A percentile compares a stretch with the other conserved stretches of the same genome.
Evolutionary conservation across 116 monocot genomes (phyloP).

Genomic region (Cymodocea nodosa): DNA sequence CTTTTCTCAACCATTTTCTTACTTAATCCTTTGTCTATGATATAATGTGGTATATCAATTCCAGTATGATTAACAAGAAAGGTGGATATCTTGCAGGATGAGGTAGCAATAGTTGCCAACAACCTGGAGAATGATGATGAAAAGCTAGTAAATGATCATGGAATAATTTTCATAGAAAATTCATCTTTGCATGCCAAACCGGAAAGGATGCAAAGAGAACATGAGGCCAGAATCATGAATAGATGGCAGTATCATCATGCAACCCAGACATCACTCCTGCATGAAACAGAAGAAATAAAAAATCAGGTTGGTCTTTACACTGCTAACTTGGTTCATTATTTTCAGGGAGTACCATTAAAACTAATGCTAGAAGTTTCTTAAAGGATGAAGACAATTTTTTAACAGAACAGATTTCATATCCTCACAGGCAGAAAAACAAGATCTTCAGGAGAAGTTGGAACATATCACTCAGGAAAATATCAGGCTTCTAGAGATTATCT

Average conservation of each 20-base stretch:
- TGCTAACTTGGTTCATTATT: slow-evolving; percentile 8
- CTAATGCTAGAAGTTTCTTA: slow-evolving; percentile 12
- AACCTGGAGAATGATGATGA: neutral
- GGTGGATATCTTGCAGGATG: slow-evolving; percentile 1
- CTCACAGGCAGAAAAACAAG: slow-evolving; percentile 15
- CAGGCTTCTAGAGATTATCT: slow-evolving; percentile 24
- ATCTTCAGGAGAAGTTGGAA: slow-evolving; percentile 19
- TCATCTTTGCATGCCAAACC: slow-evolving; percentile 4
- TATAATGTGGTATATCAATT: neutral
- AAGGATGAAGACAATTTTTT: slow-evolving; percentile 2
- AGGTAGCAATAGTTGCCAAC: neutral
- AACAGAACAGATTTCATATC: neutral
- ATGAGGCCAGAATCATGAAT: slow-evolving; percentile 12
- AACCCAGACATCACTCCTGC: slow-evolving; percentile 4
- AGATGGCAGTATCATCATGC: neutral
- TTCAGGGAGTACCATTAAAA: slow-evolving; percentile 9
- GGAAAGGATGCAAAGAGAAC: slow-evolving; percentile 5
- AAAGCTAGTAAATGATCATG: neutral
- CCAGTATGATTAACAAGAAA: neutral
- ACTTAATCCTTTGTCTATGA: neutral
- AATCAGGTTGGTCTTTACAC: slow-evolving; percentile 11
- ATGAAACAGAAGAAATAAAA: slow-evolving; percentile 9
- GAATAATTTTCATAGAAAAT: neutral
- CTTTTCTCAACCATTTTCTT: neutral
- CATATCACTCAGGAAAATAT: slow-evolving; percentile 31